Percentiles rank a stretch among this genome's conserved stretches.
phyloP scores from a whole-genome alignment of 257 asterid species.

The Petrea volubilis region DNA sequence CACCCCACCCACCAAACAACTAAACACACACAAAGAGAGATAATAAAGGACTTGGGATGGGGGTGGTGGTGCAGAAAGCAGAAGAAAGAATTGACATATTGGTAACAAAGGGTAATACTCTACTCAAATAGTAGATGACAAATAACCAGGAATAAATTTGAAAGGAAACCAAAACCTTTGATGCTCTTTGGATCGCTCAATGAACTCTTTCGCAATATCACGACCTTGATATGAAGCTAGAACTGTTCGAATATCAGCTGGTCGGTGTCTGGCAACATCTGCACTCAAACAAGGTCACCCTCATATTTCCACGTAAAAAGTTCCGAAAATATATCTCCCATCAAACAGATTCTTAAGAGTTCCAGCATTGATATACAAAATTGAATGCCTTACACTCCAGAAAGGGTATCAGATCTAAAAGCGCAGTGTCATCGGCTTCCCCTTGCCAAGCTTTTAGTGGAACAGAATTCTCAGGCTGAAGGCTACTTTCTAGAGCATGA shows the following conservation, averaged over 20 bases:
- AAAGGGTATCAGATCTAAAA: constrained; percentile 84
- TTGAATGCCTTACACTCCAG: constrained; percentile 74
- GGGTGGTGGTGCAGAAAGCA: background rate
- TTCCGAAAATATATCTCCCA: constrained; percentile 6
- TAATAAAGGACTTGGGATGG: background rate
- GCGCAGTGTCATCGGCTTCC: constrained; percentile 80
- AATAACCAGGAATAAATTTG: background rate
- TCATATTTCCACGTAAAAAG: background rate
- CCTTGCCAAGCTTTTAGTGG: constrained; percentile 78
- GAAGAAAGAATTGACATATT: background rate
- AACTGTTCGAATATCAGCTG: constrained; percentile 79
- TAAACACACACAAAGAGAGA: background rate
- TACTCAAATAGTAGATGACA: background rate
- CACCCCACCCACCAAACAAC: background rate
- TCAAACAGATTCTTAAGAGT: constrained; percentile 6
- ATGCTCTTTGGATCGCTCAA: constrained; percentile 76
- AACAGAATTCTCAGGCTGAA: constrained; percentile 77
- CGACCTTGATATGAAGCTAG: constrained; percentile 82
- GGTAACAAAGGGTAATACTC: background rate
- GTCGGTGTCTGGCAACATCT: constrained; percentile 80
- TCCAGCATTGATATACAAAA: background rate
- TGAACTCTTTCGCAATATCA: constrained; percentile 85
- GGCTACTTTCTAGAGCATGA: constrained; percentile 73
- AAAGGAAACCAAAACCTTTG: constrained; percentile 50
- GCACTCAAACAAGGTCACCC: constrained; percentile 30